phyloP scores from a whole-genome alignment of 352 stramenopile genomes.

The Peronospora destructor region DNA sequence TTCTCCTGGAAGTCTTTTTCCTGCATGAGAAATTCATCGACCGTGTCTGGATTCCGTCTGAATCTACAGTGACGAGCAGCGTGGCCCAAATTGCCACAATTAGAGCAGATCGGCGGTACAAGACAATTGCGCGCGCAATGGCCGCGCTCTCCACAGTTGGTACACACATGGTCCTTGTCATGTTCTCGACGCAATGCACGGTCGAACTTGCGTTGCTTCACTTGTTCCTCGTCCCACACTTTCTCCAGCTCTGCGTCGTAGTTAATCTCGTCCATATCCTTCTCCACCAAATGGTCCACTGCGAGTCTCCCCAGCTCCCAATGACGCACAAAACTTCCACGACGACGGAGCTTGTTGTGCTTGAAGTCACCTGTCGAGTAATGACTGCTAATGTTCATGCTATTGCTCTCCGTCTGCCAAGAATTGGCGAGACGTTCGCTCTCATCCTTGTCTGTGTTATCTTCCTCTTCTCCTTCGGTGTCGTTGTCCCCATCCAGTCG shows the following conservation, averaged over 20 bases:
- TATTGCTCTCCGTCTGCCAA: constrained; percentile 6
- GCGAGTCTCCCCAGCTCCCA: constrained; percentile 14
- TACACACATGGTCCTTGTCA: constrained; percentile 59
- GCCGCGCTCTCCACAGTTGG: constrained; percentile 69
- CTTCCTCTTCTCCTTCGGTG: neutral
- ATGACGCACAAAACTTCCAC: constrained; percentile 6
- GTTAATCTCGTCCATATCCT: constrained; percentile 48
- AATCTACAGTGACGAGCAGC: constrained; percentile 41
- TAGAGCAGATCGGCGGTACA: constrained; percentile 68
- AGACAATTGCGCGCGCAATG: constrained; percentile 65
- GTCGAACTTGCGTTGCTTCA: constrained; percentile 55
- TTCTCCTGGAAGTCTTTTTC: constrained; percentile 18
- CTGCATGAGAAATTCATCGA: constrained; percentile 28
- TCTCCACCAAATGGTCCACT: constrained; percentile 9
- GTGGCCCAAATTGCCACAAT: constrained; percentile 71
- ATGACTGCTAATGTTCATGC: neutral
- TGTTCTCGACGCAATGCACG: constrained; percentile 50
- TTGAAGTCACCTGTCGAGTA: neutral
- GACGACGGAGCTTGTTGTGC: constrained; percentile 15
- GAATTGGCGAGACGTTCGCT: constrained; percentile 4
- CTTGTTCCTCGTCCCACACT: constrained; percentile 28
- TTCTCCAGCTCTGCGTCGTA: constrained; percentile 65
- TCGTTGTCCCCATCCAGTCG: constrained; percentile 23
- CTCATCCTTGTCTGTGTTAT: neutral
- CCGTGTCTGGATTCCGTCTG: constrained; percentile 15